These are phyloP conservation scores for Penicillium fuscoglaucum DNA, from an alignment of 2,329 filamentous ascomycete genomes.

Conservation along the genomic window DNA sequence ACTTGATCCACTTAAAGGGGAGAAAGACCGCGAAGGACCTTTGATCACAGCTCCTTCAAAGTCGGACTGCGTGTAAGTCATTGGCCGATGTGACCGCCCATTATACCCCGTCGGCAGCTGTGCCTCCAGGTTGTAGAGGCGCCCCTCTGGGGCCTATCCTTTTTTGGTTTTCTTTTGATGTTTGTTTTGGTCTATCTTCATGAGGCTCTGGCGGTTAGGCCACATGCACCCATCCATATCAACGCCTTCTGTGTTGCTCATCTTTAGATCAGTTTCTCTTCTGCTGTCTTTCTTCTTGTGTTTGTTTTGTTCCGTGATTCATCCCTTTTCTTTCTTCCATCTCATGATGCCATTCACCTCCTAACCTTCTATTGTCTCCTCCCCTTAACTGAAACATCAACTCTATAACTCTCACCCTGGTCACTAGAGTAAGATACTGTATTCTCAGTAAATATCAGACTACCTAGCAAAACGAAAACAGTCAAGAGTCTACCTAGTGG, in stretches of 20 bases:
- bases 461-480: neutral
- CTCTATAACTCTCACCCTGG: too few relatives aligned
- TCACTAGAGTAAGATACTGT: neutral
- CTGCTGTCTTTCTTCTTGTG: rapidly evolving
- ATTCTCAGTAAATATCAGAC: rapidly evolving
- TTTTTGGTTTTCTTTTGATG: neutral
- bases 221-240: neutral
- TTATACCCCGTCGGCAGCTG: neutral
- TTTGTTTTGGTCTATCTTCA: neutral
- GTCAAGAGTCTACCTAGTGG: rapidly evolving
- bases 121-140: neutral
- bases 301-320: neutral
- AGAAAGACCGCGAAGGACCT: too few relatives aligned
- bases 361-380: neutral
- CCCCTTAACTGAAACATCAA: too few relatives aligned
- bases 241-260: neutral
- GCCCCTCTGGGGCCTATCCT: neutral
- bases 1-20: neutral
- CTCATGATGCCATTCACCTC: neutral
- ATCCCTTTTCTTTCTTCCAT: too few relatives aligned
- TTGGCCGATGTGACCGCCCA: neutral
- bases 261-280: neutral
- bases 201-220: neutral
- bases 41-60: neutral
- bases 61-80: neutral